phyloP scores from a whole-genome alignment of 2,329 filamentous ascomycete genomes.

The Nigrospora oryzae region DNA sequence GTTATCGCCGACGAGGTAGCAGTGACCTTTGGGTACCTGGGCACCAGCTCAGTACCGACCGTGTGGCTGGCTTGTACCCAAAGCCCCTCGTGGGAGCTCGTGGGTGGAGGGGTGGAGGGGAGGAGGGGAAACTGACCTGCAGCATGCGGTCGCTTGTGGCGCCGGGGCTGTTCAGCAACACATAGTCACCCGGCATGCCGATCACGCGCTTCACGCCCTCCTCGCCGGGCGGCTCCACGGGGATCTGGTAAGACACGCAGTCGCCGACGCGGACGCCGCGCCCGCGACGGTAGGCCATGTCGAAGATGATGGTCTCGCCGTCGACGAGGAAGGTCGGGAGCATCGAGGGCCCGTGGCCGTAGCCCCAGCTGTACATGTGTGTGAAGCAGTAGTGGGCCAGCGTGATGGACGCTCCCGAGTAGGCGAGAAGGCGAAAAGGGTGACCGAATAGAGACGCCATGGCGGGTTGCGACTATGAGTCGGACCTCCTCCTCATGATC shows the following conservation, averaged over 20 bases:
- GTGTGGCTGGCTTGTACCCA: no score
- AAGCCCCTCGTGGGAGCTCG: no score
- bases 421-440: constrained; percentile 32
- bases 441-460: constrained; percentile 14
- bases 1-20: constrained; percentile 87
- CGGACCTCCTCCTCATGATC: not conserved
- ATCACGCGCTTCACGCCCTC: constrained; percentile 72
- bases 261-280: constrained; percentile 67
- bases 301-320: constrained; percentile 62
- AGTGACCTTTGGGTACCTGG: constrained; percentile 84
- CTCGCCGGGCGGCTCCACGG: constrained; percentile 45
- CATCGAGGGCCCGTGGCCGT: constrained; percentile 74
- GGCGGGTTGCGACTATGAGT: not conserved
- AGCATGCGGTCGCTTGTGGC: constrained; percentile 46
- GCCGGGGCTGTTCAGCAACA: constrained; percentile 55
- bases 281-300: constrained; percentile 60
- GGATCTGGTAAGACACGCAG: constrained; percentile 70
- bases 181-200: constrained; percentile 70
- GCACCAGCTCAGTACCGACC: no score
- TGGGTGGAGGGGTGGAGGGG: not conserved
- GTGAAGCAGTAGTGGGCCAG: constrained; percentile 43
- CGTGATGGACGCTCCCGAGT: constrained; percentile 36
- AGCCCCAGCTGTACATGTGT: constrained; percentile 53
- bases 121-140: constrained; percentile 39
- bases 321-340: constrained; percentile 67